Conservation (phyloP, 352 stramenopile genomes). For the Phytophthora ramorum region DNA sequence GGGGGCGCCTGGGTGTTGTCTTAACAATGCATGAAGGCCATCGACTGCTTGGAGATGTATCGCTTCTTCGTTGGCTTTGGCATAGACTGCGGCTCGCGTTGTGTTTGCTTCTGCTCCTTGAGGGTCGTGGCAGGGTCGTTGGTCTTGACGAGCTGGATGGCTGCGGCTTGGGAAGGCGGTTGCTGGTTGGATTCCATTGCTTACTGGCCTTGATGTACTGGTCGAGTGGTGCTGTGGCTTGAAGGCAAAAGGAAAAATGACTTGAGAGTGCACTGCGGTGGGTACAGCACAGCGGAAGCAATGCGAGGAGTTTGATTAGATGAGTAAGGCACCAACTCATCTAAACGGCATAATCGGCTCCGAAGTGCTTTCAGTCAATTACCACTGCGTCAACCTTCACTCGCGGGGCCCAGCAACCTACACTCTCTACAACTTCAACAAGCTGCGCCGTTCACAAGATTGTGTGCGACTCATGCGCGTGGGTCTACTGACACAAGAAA, state of each 20-base stretch:
- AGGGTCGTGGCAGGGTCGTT: neutral
- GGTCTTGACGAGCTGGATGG: constrained; percentile 16
- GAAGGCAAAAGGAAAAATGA: constrained; percentile 21
- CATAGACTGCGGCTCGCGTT: neutral
- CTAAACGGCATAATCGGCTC: no score
- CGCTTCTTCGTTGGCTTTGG: constrained; percentile 25
- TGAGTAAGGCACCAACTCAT: no score
- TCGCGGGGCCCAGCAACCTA: no score
- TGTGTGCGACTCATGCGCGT: no score
- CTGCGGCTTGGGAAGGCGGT: constrained; percentile 10
- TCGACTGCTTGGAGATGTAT: constrained; percentile 32
- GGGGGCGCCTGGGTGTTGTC: neutral
- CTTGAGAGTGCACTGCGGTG: no score
- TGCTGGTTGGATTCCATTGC: constrained; percentile 18
- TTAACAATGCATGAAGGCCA: constrained; percentile 25
- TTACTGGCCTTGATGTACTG: neutral
- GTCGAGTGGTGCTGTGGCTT: neutral
- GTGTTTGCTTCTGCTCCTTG: constrained; percentile 14
- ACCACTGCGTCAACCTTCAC: no score
- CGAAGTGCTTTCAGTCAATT: no score
- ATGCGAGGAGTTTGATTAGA: no score
- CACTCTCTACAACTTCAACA: no score
- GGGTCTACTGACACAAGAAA: no score
- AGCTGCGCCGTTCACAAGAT: no score
- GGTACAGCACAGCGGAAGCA: no score